These are phyloP conservation scores for Epichloe baconii DNA, from an alignment of 2,329 filamentous ascomycete genomes.

Conservation along the genomic window DNA sequence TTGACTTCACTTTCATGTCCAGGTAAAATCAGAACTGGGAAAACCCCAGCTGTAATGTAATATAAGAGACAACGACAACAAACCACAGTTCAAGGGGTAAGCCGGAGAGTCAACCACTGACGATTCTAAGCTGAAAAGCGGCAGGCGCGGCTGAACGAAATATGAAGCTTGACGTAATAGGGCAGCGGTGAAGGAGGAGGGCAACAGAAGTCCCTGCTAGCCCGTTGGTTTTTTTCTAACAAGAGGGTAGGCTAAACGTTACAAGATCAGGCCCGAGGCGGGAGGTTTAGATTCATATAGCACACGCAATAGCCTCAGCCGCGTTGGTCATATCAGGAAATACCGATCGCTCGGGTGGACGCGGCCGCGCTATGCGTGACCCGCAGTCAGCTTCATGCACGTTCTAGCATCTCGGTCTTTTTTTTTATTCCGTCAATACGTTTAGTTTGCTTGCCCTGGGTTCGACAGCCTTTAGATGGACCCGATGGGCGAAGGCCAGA, in stretches of 20 bases:
- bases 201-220: neutral
- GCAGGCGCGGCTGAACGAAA: neutral
- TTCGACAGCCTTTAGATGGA: neutral
- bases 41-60: neutral
- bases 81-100: neutral
- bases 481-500: neutral
- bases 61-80: neutral
- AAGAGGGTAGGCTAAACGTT: neutral
- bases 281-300: constrained; percentile 1
- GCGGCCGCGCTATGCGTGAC: constrained; percentile 1
- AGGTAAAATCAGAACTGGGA: neutral
- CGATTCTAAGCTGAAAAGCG: neutral
- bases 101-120: neutral
- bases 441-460: neutral
- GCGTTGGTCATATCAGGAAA: constrained; percentile 1
- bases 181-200: neutral
- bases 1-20: neutral
- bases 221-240: neutral
- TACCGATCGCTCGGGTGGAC: constrained; percentile 1
- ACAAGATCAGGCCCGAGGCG: neutral
- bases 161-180: neutral
- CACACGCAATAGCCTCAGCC: constrained; percentile 3
- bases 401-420: neutral
- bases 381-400: constrained; percentile 2
- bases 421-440: neutral